Conservation (phyloP, 2,329 filamentous ascomycete genomes). For the Sporothrix pseudoabietina region DNA sequence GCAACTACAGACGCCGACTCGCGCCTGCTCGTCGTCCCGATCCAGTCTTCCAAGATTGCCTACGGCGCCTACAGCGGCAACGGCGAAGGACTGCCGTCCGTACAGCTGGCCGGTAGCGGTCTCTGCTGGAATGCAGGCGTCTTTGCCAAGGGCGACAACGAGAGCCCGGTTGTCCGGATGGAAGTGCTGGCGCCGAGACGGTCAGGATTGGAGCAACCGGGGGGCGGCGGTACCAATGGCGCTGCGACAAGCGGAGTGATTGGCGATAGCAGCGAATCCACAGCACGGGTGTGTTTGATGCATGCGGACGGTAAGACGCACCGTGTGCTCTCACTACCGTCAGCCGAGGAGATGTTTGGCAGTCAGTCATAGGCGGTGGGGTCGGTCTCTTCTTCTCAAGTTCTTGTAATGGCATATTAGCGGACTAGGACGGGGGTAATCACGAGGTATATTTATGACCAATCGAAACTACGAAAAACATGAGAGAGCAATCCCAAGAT, state of each 20-base stretch:
- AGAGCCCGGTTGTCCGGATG: constrained; percentile 46
- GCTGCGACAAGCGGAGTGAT: neutral
- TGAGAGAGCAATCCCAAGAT: neutral
- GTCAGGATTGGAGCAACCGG: constrained; percentile 15
- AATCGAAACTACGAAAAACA: neutral
- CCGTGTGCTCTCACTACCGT: constrained; percentile 51
- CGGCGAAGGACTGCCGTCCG: neutral
- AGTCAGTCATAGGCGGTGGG: neutral
- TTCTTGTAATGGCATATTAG: neutral
- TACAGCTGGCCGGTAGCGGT: constrained; percentile 11
- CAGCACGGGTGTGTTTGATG: constrained; percentile 55
- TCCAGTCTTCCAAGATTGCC: constrained; percentile 21
- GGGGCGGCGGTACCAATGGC: neutral
- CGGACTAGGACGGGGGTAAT: neutral
- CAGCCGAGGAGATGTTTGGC: constrained; percentile 31
- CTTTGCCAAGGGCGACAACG: constrained; percentile 10
- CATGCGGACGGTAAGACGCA: constrained; percentile 52
- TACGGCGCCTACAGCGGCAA: constrained; percentile 24
- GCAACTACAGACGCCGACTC: constrained; percentile 40
- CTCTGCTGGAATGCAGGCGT: constrained; percentile 30
- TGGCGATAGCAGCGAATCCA: constrained; percentile 39
- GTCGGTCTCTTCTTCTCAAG: too few species aligned
- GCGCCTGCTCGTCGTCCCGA: constrained; percentile 31
- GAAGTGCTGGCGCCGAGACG: constrained; percentile 51
- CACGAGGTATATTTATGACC: constrained; percentile 19